These are phyloP conservation scores for Aspergillus sp. DNA, from an alignment of 2,329 filamentous ascomycete species.

Conservation along the genomic window DNA sequence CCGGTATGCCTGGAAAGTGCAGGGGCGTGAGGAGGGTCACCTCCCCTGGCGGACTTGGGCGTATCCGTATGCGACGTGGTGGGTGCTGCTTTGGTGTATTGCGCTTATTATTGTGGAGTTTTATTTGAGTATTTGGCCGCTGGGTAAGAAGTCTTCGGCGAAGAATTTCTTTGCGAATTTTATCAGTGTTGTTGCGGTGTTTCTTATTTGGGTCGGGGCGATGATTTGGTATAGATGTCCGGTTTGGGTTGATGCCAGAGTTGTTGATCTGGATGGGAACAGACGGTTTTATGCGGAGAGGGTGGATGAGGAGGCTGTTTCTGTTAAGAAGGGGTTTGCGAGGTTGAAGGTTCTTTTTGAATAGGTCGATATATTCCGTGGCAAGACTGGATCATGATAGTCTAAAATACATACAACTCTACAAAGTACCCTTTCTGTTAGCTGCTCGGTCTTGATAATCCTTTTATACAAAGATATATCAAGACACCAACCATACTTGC, in stretches of 20 bases:
- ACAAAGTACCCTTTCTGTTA: too few relatives aligned
- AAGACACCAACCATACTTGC: too few relatives aligned
- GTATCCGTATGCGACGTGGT: slow-evolving; percentile 46
- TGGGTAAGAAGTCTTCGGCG: slow-evolving; percentile 34
- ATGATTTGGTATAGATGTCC: slow-evolving; percentile 41
- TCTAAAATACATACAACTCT: too few relatives aligned
- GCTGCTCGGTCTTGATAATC: too few relatives aligned
- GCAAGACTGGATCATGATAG: too few relatives aligned
- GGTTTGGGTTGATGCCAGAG: slow-evolving; percentile 34
- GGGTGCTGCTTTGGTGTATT: slow-evolving; percentile 46
- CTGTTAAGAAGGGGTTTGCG: too few relatives aligned
- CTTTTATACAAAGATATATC: too few relatives aligned
- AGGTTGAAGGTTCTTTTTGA: too few relatives aligned
- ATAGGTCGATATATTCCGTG: too few relatives aligned
- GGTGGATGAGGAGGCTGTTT: slow-evolving; percentile 1
- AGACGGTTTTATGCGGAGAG: slow-evolving; percentile 17
- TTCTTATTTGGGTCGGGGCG: slow-evolving; percentile 44
- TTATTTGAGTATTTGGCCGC: slow-evolving; percentile 50
- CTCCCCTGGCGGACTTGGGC: slow-evolving; percentile 48
- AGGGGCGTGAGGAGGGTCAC: slow-evolving; percentile 37
- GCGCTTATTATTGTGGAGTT: slow-evolving; percentile 50
- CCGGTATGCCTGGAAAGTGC: slow-evolving; percentile 42
- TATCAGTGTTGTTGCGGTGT: slow-evolving; percentile 44
- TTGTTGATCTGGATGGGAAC: slow-evolving; percentile 36
- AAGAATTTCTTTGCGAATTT: slow-evolving; percentile 51